Base-by-base conservation (phyloP, 2,329 filamentous ascomycete genomes). In the Alternaria metachromatica region DNA sequence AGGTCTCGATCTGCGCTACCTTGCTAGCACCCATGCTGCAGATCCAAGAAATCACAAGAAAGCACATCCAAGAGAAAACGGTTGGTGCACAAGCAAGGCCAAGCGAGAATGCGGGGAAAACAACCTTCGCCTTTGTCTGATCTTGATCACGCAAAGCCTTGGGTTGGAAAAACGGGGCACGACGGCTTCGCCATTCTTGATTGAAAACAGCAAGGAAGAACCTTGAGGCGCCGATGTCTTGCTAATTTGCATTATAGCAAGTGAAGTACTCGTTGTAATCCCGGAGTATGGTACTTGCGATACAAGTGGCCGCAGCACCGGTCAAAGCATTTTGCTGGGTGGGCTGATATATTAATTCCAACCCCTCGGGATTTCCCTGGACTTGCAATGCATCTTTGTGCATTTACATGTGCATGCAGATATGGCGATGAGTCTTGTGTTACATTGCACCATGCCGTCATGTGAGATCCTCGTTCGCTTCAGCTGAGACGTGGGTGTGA, bases 31-130 rank as follows among this genome's bases (percentile, higher is more conserved):
- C 13, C 49, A 37, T 37, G 20, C 28, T 10, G 30, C 49, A 41
- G 20, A 37, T 53, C 49, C 49, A 55, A 55, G 37, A 55, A 44
- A 55, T 6, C 49, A 53, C 30, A 37, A 41, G 49, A 53, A 41
- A 13, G 49, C 49, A 37, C 49, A 48, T 43, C 20, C 9, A 55
- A 43, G 51, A 33, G 21, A 44, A 18, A 55, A 55, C 15, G 23
- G 37, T 41, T 26, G 53, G 37, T 21, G 23, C 33, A 55, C 33
- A 44, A 26, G 25, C 33, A 55, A 44, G 37, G 55, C 26, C 55
- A 57, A 57, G 55, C 55, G 55, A 57, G 28, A 57, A 57, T 57
- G 55, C 44, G 55, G 55, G 55, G 55, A 54, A 50, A 57, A 46
- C 41, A 56, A 30, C 25, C 23, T 18, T 56, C 7, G 23, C 15